Evolutionary conservation across 2,329 filamentous ascomycete species (phyloP).

Genomic region (Pseudogymnoascus sp.): DNA sequence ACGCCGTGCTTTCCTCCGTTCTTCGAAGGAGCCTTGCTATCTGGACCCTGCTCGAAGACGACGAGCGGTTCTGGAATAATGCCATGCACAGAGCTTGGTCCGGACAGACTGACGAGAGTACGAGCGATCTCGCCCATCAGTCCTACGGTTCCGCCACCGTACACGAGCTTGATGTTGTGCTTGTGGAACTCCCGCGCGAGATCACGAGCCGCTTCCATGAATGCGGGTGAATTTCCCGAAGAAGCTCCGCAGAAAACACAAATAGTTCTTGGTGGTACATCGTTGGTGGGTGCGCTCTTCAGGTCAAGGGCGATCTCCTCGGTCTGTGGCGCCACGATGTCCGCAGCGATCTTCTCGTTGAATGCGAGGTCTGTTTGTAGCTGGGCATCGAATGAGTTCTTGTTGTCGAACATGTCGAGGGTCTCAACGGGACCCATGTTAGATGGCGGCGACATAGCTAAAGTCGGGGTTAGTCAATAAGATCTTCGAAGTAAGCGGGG

Average conservation of each 20-base stretch:
- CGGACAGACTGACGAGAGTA: slow-evolving; percentile 73
- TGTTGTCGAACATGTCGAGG: not conserved
- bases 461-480: not conserved
- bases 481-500: not conserved
- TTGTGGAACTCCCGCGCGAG: slow-evolving; percentile 67
- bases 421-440: not conserved
- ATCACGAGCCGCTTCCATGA: slow-evolving; percentile 68
- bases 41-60: slow-evolving; percentile 60
- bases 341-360: not conserved
- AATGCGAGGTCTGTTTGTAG: not conserved
- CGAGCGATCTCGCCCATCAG: slow-evolving; percentile 86
- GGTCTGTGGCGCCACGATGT: not conserved
- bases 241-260: slow-evolving; percentile 93
- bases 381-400: not conserved
- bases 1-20: slow-evolving; percentile 27
- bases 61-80: slow-evolving; percentile 86
- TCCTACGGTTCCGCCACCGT: slow-evolving; percentile 88
- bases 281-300: not conserved
- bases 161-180: slow-evolving; percentile 75
- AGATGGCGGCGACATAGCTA: not conserved
- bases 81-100: slow-evolving; percentile 77
- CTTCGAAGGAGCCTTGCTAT: slow-evolving; percentile 40
- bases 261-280: slow-evolving; percentile 35
- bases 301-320: not conserved
- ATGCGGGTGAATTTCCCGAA: slow-evolving; percentile 60